These are phyloP conservation scores for Ophiocordyceps robertsii DNA, from an alignment of 2,329 filamentous ascomycete species.

Conservation along the genomic window DNA sequence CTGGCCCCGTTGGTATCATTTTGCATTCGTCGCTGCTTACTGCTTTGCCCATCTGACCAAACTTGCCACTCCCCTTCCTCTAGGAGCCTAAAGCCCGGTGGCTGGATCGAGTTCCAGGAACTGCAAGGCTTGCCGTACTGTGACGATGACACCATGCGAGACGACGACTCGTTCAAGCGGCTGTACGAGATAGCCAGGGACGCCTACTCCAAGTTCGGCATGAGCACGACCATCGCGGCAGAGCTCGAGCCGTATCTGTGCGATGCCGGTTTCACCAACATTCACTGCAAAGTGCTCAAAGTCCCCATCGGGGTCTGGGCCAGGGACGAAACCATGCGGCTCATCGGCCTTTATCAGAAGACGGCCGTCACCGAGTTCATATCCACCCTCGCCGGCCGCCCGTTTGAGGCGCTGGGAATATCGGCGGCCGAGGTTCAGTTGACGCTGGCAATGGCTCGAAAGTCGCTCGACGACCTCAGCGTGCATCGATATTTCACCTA, in stretches of 20 bases:
- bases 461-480: constrained; percentile 10
- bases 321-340: constrained; percentile 16
- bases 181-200: constrained; percentile 5
- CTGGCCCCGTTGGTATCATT: too few relatives aligned
- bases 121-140: constrained; percentile 18
- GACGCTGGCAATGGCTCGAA: constrained; percentile 12
- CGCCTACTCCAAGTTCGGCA: constrained; percentile 6
- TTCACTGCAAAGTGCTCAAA: constrained; percentile 20
- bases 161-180: constrained; percentile 5
- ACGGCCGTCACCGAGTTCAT: constrained; percentile 21
- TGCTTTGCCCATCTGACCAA: too few relatives aligned
- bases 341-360: constrained; percentile 24
- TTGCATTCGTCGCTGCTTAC: too few relatives aligned
- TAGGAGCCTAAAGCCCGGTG: constrained; percentile 22
- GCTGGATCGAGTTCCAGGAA: constrained; percentile 29
- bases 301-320: constrained; percentile 25
- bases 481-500: constrained; percentile 22
- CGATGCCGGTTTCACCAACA: constrained; percentile 8
- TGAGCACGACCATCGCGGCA: constrained; percentile 7
- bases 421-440: constrained; percentile 15
- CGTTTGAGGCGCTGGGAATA: constrained; percentile 16
- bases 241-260: constrained; percentile 5
- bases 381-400: constrained; percentile 20
- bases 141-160: constrained; percentile 19
- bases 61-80: too few relatives aligned